Evolutionary conservation across 2,329 filamentous ascomycete species (phyloP).

Genomic region (Xylaria sp.): DNA sequence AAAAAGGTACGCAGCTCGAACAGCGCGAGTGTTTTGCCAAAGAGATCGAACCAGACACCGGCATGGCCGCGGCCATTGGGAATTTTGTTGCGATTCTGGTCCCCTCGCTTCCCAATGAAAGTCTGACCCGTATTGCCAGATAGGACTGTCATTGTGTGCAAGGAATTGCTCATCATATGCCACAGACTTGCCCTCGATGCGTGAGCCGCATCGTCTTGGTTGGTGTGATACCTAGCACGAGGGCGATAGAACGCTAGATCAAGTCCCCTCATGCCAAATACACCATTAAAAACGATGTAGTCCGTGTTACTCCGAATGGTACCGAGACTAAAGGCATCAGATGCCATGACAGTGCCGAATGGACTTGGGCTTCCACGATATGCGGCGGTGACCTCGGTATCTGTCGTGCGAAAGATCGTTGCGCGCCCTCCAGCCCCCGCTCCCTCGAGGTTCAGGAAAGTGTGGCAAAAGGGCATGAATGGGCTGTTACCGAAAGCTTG

Average conservation of each 20-base stretch:
- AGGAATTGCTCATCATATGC: conserved; percentile 88
- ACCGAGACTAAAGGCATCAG: conserved; percentile 76
- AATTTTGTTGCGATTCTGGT: conserved; percentile 54
- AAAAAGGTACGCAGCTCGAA: conserved; percentile 80
- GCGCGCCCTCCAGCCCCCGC: conserved; percentile 88
- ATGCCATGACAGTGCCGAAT: conserved; percentile 75
- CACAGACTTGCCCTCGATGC: conserved; percentile 68
- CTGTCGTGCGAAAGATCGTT: conserved; percentile 80
- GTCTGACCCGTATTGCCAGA: conserved; percentile 60
- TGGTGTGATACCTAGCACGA: conserved; percentile 81
- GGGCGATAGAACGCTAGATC: conserved; percentile 91
- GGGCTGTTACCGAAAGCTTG: conserved; percentile 79
- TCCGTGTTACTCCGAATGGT: conserved; percentile 83
- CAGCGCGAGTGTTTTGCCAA: conserved; percentile 72
- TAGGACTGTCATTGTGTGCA: conserved; percentile 68
- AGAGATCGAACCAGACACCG: conserved; percentile 92
- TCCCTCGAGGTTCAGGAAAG: conserved; percentile 91
- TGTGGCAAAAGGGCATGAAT: conserved; percentile 71
- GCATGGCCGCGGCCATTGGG: conserved; percentile 60
- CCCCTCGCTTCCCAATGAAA: conserved; percentile 51
- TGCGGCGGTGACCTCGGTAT: conserved; percentile 75
- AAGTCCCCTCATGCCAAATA: conserved; percentile 76
- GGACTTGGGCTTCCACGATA: conserved; percentile 69
- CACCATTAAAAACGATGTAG: conserved; percentile 74
- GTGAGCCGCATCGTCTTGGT: conserved; percentile 78